These are phyloP conservation scores for Aspergillus cristatus DNA, from an alignment of 495 filamentous ascomycete species.

Conservation along the genomic window DNA sequence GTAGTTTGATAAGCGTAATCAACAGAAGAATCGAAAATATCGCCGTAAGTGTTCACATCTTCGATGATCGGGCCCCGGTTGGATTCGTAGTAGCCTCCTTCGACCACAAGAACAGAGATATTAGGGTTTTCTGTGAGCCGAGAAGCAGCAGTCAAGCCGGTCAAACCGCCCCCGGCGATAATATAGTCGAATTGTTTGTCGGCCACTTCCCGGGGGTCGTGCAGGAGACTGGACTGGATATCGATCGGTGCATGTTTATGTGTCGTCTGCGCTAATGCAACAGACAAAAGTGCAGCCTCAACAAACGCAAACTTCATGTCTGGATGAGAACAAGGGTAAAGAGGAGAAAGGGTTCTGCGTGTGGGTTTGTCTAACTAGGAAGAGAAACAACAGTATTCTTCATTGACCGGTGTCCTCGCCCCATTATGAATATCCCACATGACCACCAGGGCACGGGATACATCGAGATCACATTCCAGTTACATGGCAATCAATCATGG, in stretches of 20 bases:
- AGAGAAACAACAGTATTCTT: too few species aligned
- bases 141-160: background rate
- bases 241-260: background rate
- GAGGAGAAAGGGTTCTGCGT: too few species aligned
- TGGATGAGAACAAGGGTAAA: too few species aligned
- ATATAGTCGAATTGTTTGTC: background rate
- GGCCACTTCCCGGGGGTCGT: constrained; percentile 2
- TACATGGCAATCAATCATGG: too few species aligned
- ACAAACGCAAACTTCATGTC: too few species aligned
- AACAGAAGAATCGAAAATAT: constrained; percentile 14
- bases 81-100: background rate
- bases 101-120: background rate
- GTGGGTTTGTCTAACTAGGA: too few species aligned
- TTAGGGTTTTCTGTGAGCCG: background rate
- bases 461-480: too few species aligned
- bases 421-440: too few species aligned
- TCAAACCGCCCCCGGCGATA: background rate
- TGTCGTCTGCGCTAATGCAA: background rate
- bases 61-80: constrained; percentile 15
- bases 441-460: too few species aligned
- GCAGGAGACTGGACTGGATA: constrained; percentile 3
- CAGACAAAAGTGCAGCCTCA: background rate
- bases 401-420: too few species aligned
- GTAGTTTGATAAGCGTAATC: constrained; percentile 1
- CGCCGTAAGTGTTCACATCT: constrained; percentile 19